Conservation (phyloP, 306 rosid species). For the Vigna trinervia region DNA sequence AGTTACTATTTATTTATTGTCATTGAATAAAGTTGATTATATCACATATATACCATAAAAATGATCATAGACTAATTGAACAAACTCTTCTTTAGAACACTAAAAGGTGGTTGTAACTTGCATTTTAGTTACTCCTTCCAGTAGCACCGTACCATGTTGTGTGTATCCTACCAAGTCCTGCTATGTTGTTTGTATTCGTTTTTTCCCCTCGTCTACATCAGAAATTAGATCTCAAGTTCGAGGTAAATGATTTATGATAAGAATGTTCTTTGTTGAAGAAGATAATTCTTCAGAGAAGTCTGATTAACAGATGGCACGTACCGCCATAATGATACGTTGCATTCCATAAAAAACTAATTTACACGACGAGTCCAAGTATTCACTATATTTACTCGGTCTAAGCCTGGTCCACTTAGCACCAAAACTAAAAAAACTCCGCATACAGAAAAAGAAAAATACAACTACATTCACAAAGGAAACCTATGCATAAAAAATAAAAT, state of each 20-base stretch:
- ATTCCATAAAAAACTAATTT: constrained; percentile 32
- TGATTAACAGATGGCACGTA: constrained; percentile 2
- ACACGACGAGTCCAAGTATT: constrained; percentile 6
- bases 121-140: not conserved
- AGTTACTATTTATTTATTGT: no score
- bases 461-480: constrained; percentile 40
- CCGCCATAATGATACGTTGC: constrained; percentile 15
- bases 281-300: not conserved
- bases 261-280: not conserved
- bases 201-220: not conserved
- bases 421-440: constrained; percentile 36
- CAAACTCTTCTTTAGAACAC: no score
- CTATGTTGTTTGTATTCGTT: no score
- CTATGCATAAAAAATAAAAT: constrained; percentile 16
- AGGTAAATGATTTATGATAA: not conserved
- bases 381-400: constrained; percentile 30
- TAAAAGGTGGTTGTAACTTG: not conserved
- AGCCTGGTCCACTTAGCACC: constrained; percentile 23
- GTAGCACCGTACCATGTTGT: not conserved
- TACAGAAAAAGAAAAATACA: constrained; percentile 14
- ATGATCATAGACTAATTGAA: no score
- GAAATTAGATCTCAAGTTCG: not conserved
- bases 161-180: no score
- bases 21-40: no score
- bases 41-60: no score